Percentiles rank a stretch among this genome's conserved stretches.
Conservation (phyloP, 148 eudicot species). For the Amaranthus palmeri region DNA sequence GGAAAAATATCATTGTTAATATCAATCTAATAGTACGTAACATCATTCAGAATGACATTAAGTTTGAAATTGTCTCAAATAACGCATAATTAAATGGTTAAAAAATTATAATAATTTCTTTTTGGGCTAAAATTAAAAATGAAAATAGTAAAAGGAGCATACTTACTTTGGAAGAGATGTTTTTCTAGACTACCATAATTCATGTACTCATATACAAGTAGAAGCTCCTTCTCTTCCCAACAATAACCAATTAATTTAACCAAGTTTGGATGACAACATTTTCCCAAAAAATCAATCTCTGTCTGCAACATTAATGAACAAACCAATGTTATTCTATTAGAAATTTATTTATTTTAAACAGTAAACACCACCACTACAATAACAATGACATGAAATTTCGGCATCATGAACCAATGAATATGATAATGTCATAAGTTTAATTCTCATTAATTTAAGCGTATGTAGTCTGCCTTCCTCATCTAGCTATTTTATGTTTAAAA, state of each 20-base stretch:
- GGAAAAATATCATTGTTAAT: too few relatives aligned
- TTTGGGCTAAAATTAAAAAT: neutral
- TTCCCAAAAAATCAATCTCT: slow-evolving; percentile 64
- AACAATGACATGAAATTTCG: too few relatives aligned
- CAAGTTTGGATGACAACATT: slow-evolving; percentile 61
- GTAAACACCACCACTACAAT: too few relatives aligned
- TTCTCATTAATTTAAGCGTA: too few relatives aligned
- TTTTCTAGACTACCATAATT: slow-evolving; percentile 58
- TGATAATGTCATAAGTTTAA: too few relatives aligned
- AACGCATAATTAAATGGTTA: neutral
- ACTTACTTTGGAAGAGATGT: slow-evolving; percentile 62
- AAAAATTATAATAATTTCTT: neutral
- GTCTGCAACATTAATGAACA: slow-evolving; percentile 32
- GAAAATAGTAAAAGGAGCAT: neutral
- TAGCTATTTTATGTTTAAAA: too few relatives aligned
- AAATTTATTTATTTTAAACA: too few relatives aligned
- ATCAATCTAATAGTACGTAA: too few relatives aligned
- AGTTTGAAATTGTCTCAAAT: neutral
- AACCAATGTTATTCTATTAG: too few relatives aligned
- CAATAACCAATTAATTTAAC: slow-evolving; percentile 67
- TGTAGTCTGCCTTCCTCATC: too few relatives aligned
- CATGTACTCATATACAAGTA: slow-evolving; percentile 68
- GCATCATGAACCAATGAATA: too few relatives aligned
- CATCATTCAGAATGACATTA: too few relatives aligned
- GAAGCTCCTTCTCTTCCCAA: slow-evolving; percentile 51